Evolutionary conservation across 2,329 filamentous ascomycete genomes (phyloP).

Genomic region (Sphaerostilbella broomeana): DNA sequence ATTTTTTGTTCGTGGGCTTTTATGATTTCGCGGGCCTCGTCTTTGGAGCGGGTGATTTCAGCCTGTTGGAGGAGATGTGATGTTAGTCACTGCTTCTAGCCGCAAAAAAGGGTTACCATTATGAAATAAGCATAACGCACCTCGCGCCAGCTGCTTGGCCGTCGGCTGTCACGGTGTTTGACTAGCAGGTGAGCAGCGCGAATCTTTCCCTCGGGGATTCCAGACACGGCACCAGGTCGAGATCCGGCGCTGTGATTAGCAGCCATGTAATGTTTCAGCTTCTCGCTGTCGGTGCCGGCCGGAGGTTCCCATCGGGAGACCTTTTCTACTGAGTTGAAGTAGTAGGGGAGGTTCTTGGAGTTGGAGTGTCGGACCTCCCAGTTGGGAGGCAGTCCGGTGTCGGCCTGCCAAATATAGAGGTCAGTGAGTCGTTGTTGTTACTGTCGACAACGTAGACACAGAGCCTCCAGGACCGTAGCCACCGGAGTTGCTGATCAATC

Average conservation of each 20-base stretch:
- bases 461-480: no score
- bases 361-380: conserved; percentile 98
- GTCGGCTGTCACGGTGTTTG: conserved; percentile 83
- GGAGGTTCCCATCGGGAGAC: conserved; percentile 96
- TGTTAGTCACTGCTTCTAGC: no score
- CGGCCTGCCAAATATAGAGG: conserved; percentile 40
- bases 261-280: conserved; percentile 91
- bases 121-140: no score
- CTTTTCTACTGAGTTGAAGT: conserved; percentile 84
- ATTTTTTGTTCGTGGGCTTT: conserved; percentile 70
- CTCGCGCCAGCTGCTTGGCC: conserved; percentile 90
- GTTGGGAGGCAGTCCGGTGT: conserved; percentile 73
- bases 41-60: conserved; percentile 80
- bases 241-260: conserved; percentile 64
- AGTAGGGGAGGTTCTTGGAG: conserved; percentile 97
- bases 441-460: no score
- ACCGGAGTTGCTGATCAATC: no score
- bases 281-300: conserved; percentile 77
- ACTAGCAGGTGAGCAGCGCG: conserved; percentile 87
- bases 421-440: no score
- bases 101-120: no score
- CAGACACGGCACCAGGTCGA: conserved; percentile 32
- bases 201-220: conserved; percentile 69
- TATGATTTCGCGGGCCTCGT: conserved; percentile 76
- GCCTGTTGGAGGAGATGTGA: conserved; percentile 39